phyloP scores from a whole-genome alignment of 2,329 filamentous ascomycete species.

The Aspergillus pseudoviridinutans region DNA sequence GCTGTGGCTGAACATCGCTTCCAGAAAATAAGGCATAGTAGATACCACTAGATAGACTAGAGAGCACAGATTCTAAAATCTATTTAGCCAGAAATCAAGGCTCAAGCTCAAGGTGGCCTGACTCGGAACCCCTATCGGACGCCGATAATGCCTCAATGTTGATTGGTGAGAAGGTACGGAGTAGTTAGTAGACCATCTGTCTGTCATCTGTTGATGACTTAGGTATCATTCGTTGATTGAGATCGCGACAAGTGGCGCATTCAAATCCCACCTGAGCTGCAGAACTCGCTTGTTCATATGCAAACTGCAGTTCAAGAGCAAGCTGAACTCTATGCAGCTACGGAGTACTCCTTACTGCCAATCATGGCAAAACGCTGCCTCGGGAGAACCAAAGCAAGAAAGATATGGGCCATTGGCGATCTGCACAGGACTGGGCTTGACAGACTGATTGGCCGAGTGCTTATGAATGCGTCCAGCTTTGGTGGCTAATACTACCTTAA shows the following conservation, averaged over 20 bases:
- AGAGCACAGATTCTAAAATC: too few species aligned
- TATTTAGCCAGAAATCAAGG: too few species aligned
- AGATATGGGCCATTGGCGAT: neutral
- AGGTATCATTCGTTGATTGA: neutral
- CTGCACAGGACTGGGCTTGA: neutral
- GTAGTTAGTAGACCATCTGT: too few species aligned
- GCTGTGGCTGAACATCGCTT: neutral
- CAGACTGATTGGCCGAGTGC: neutral
- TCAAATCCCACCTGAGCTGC: neutral
- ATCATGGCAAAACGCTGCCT: too few species aligned
- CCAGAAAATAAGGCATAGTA: too few species aligned
- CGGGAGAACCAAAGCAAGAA: neutral
- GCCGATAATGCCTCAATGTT: neutral
- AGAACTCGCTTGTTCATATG: neutral
- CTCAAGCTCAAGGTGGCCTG: neutral
- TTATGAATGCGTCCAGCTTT: neutral
- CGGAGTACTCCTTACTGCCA: neutral
- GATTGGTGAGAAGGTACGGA: neutral
- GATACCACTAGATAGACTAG: too few species aligned
- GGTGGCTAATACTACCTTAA: neutral
- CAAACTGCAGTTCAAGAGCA: neutral
- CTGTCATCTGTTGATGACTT: neutral
- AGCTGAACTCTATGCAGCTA: neutral
- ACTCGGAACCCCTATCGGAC: neutral
- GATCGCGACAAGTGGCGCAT: neutral